These are phyloP conservation scores for Penicillium sp. DNA, from an alignment of 2,329 filamentous ascomycete genomes.

Conservation along the genomic window DNA sequence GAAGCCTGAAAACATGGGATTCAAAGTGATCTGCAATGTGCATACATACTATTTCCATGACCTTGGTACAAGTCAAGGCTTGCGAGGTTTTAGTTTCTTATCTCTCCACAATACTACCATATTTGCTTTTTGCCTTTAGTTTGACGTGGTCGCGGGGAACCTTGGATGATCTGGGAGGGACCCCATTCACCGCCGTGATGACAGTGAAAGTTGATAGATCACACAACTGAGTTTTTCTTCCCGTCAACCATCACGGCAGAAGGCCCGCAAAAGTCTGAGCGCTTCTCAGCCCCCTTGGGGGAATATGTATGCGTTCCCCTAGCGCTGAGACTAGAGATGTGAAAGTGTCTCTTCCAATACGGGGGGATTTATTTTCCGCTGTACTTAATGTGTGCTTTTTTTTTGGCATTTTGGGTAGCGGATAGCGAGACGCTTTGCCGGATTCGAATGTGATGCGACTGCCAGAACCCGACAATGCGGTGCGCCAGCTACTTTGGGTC, in stretches of 20 bases:
- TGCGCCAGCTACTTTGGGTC: slow-evolving; percentile 20
- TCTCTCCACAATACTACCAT: not conserved
- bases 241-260: slow-evolving; percentile 1
- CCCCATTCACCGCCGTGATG: not conserved
- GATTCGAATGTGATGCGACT: slow-evolving; percentile 9
- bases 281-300: not conserved
- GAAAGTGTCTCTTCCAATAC: slow-evolving; percentile 3
- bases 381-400: not conserved
- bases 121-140: not conserved
- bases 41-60: slow-evolving; percentile 1
- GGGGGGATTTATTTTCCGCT: slow-evolving; percentile 5
- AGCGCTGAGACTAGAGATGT: not conserved
- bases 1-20: slow-evolving; percentile 11
- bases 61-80: not conserved
- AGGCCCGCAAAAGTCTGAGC: not conserved
- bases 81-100: not conserved
- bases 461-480: slow-evolving; percentile 31
- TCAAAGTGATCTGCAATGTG: slow-evolving; percentile 14
- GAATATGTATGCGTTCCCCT: slow-evolving; percentile 1
- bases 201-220: slow-evolving; percentile 7
- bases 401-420: not conserved
- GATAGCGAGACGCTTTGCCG: slow-evolving; percentile 8
- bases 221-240: slow-evolving; percentile 2
- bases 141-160: not conserved
- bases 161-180: not conserved